Evolutionary conservation across 768 basidiomycete species (phyloP), one percentile per base, ranked within the genome.

Genomic region (Naganishia kalamii): DNA sequence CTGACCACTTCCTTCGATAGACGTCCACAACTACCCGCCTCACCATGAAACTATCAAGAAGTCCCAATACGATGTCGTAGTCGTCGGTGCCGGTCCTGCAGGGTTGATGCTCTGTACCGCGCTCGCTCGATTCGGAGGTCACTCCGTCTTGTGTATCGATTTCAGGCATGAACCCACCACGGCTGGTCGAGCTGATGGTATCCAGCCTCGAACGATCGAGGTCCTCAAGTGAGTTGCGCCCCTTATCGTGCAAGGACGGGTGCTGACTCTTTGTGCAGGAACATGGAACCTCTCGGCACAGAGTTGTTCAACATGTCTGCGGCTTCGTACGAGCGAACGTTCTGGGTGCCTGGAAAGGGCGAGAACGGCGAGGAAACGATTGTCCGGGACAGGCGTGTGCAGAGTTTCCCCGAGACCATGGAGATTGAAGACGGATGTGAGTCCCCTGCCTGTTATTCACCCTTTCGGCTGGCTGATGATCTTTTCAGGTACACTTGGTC

Each of bases 11-110:
- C 3, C 30, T 44, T 23, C 46, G 43, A 10, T 35, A 68, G 66
- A 68, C 47, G 54, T 43, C n/a, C 66, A 68, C 57, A 60, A 68
- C 54, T 68, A 62, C 54, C 66, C 65, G 5, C 52, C 59, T 30
- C 62, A 62, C 32, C 66, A 63, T 40, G 49, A 64, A 10, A 61
- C 32, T 4, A 62, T 69, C 59, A 51, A 61, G 4, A 60, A 66
- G 43, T 47, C 47, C n/a, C 21, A 51, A 32, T 71, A 69, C 64
- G 68, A 69, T 54, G 69, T 71, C 49, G 48, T 69, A n/a, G 63
- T 71, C 54, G 60, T 71, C 33, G 70, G 70, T 33, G 70, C 70
- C n/a, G 70, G 70, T 25, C 70, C 70, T 4, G 70, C 70, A 27
- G 66, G 66, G 29, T 47, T 68, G 0, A 68, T 68, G 66, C 66